A percentile compares a stretch with the other conserved stretches of the same genome.
Conservation (phyloP, 306 rosid species). For the Pterocarpus santalinus region DNA sequence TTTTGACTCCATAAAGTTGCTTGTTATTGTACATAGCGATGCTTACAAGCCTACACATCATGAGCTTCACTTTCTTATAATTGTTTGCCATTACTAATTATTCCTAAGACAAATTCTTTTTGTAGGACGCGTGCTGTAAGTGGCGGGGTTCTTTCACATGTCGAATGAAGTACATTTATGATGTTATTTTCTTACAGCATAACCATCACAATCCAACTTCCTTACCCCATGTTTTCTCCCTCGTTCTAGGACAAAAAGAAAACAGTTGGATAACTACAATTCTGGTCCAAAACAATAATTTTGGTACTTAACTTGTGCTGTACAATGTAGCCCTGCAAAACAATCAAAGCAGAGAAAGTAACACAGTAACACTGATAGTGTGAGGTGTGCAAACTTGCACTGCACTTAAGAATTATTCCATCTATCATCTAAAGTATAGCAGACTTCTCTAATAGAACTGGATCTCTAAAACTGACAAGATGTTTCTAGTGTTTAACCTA, state of each 20-base stretch:
- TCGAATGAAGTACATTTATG: conserved; percentile 59
- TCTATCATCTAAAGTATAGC: no score
- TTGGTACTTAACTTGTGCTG: neutral
- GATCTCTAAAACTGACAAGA: no score
- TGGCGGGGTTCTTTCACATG: conserved; percentile 83
- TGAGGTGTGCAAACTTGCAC: no score
- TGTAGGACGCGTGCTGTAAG: conserved; percentile 83
- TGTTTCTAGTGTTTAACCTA: no score
- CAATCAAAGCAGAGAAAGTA: no score
- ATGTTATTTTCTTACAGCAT: conserved; percentile 28
- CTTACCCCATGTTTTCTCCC: conserved; percentile 1
- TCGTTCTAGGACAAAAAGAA: neutral
- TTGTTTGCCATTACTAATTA: neutral
- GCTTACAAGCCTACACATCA: neutral
- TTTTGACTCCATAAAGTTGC: neutral
- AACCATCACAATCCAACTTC: conserved; percentile 3
- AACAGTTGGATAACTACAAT: conserved; percentile 33
- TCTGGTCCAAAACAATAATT: conserved; percentile 28
- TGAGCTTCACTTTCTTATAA: conserved; percentile 19
- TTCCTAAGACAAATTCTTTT: conserved; percentile 9
- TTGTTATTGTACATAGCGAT: neutral
- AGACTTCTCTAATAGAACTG: no score
- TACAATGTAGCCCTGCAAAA: no score
- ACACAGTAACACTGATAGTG: no score
- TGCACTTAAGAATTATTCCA: no score